Percentiles rank a stretch among this genome's conserved stretches.
phyloP scores from a whole-genome alignment of 2,329 filamentous ascomycete genomes.

The Arthrobotrys musiformis region DNA sequence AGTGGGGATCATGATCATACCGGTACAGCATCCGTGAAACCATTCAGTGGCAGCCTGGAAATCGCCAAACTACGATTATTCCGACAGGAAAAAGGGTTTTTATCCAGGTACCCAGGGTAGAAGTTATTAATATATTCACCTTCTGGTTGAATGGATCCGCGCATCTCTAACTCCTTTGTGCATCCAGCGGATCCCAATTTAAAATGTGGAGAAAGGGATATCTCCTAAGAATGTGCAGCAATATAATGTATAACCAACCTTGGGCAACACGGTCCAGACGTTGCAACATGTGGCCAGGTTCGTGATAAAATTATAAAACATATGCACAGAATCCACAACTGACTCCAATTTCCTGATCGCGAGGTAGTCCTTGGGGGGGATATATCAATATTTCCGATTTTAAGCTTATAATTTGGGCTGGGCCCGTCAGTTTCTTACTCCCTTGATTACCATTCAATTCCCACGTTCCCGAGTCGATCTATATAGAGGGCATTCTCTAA shows the following conservation, averaged over 20 bases:
- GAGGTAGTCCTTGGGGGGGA: background rate
- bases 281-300: background rate
- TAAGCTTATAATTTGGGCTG: background rate
- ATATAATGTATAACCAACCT: background rate
- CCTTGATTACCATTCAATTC: background rate
- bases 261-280: background rate
- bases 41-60: background rate
- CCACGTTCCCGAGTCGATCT: background rate
- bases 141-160: background rate
- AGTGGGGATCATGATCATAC: no score
- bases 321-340: background rate
- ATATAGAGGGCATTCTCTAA: background rate
- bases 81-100: background rate
- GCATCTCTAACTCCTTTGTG: background rate
- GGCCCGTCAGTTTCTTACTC: background rate
- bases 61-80: background rate
- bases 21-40: background rate
- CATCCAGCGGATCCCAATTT: conserved; percentile 15
- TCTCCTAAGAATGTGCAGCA: background rate
- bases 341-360: background rate
- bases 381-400: background rate
- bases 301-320: background rate
- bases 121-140: background rate
- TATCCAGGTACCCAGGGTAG: no score
- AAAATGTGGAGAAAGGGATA: conserved; percentile 36